Percentiles rank a stretch among this genome's conserved stretches.
phyloP scores from a whole-genome alignment of 2,329 filamentous ascomycete genomes.

The Penicillium sp. region DNA sequence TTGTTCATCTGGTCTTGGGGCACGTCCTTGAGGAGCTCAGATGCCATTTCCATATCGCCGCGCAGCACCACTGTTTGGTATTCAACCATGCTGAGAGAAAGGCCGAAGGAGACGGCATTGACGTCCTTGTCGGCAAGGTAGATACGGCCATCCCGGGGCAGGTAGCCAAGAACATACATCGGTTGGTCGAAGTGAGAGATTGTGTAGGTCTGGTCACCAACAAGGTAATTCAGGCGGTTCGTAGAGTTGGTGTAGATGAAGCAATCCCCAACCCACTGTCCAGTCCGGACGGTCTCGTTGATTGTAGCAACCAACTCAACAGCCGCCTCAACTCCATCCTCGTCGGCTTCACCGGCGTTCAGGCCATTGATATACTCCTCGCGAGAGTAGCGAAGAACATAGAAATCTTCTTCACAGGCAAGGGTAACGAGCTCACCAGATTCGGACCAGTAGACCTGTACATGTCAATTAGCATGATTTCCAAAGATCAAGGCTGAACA shows the following conservation, averaged over 20 bases:
- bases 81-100: conserved; percentile 86
- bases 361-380: conserved; percentile 79
- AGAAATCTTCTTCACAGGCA: conserved; percentile 90
- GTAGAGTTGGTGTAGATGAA: conserved; percentile 98
- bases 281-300: conserved; percentile 83
- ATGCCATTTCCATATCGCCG: conserved; percentile 83
- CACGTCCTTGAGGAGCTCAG: conserved; percentile 73
- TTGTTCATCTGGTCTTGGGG: conserved; percentile 94
- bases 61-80: conserved; percentile 94
- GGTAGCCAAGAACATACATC: conserved; percentile 91
- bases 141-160: conserved; percentile 86
- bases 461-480: conserved; percentile 10
- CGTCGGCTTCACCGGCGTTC: conserved; percentile 72
- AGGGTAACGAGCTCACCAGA: conserved; percentile 86
- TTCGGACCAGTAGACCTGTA: conserved; percentile 88
- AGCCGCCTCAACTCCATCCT: conserved; percentile 86
- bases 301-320: conserved; percentile 96
- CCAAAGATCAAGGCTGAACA: not conserved
- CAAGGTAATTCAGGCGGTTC: conserved; percentile 93
- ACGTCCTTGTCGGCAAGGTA: conserved; percentile 96
- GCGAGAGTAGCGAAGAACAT: conserved; percentile 82
- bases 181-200: conserved; percentile 93
- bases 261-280: conserved; percentile 96
- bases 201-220: conserved; percentile 95
- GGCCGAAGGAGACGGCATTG: conserved; percentile 74